Base-by-base conservation (phyloP, 306 rosid species). In the Rosa chinensis region DNA sequence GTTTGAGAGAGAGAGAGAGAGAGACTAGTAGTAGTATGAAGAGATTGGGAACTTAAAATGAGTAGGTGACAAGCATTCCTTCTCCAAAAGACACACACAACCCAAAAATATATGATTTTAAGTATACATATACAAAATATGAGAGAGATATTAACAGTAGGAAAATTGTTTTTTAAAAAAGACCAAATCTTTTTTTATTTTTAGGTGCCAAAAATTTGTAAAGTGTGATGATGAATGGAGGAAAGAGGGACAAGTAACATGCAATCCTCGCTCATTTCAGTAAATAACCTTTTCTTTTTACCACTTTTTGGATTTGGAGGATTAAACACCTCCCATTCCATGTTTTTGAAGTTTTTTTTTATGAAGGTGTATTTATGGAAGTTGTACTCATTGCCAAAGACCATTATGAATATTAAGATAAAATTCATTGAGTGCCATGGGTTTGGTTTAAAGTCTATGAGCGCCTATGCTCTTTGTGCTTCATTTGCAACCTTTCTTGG, bases 31-130 rank as follows among this genome's bases (percentile, higher is more conserved):
- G 48, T 35, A 63, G 48, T 35, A 62, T 18, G 42, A 50, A 48
- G 59, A 48, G 81, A 76, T 83, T 82, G 88, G 89, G 85, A 87
- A 80, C 87, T 75, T 87, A 68, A 85, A 83, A 90, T 92, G 90
- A 92, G 97, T 94, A 89, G 97, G 93, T 92, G 87, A 87, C 97
- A 88, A 94, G 94, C 94, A 94, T 94, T 92, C 97, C 88, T 88
- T 89, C 90, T 87, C 90, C 94, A 87, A 92, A 88, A 84, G 86
- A 88, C 90, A 80, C 91, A 78, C 89, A 79, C 86, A 84, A 40
- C 89, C 90, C 83, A 66, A 84, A 88, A 82, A 45, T 78, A 37
- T 78, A 45, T 63, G 70, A 73, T n/a, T 55, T 75, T 72, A 55
- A 20, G 72, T 67, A 67, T 13, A 5, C 18, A 37, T 35, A 8